Evolutionary conservation across 176 grass and related monocot genomes (phyloP).

Genomic region (Eleusine indica): DNA sequence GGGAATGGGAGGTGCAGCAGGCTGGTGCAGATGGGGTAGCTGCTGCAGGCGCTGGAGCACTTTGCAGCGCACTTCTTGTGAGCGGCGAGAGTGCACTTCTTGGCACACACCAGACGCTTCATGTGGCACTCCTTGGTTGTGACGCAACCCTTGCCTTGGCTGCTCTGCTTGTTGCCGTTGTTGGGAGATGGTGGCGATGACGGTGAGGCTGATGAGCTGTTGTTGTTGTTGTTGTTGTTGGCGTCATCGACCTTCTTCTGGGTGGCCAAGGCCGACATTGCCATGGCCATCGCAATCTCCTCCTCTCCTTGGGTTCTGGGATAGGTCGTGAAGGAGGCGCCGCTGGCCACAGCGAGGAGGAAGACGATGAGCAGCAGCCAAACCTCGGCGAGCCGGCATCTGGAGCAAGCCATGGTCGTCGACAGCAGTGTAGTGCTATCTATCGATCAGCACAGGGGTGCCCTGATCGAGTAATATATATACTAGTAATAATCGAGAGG

Average conservation of each 20-base stretch:
- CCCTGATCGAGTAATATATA: neutral
- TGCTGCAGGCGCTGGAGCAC: conserved; percentile 26
- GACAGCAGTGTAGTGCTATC: neutral
- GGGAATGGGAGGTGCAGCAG: neutral
- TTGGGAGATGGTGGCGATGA: neutral
- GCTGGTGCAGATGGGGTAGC: conserved; percentile 14
- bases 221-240: neutral
- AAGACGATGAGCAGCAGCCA: neutral
- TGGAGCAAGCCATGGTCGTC: conserved; percentile 6
- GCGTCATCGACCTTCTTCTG: neutral
- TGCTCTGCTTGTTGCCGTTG: neutral
- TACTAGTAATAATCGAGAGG: neutral
- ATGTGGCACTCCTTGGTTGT: conserved; percentile 39
- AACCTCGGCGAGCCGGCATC: neutral
- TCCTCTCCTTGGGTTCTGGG: neutral
- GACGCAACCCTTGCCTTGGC: conserved; percentile 7
- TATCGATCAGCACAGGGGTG: neutral
- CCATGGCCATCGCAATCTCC: neutral
- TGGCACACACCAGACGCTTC: conserved; percentile 38
- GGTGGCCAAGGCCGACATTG: neutral
- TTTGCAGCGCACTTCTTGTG: conserved; percentile 28
- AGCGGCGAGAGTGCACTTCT: conserved; percentile 30
- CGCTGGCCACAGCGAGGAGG: neutral
- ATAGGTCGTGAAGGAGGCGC: neutral
- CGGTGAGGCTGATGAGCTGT: neutral